Evolutionary conservation across 306 rosid species (phyloP).

Genomic region (Rubus parviflorus): DNA sequence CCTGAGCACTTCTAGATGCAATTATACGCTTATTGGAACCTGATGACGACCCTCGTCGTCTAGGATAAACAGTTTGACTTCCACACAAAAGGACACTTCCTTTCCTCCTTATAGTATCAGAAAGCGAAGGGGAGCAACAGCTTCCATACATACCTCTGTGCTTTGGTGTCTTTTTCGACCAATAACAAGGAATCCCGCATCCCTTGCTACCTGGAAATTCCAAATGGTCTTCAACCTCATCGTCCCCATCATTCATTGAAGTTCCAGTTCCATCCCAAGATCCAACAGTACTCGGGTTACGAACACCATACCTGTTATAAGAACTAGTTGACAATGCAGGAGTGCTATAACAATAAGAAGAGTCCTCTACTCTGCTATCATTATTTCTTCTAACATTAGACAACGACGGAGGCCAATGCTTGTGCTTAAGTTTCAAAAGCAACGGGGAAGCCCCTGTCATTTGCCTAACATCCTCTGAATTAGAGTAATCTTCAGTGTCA

Average conservation of each 20-base stretch:
- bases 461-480: conserved; percentile 62
- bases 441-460: conserved; percentile 64
- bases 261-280: conserved; percentile 91
- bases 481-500: conserved; percentile 62
- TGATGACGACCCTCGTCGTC: conserved; percentile 45
- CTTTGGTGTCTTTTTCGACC: conserved; percentile 83
- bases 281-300: conserved; percentile 78
- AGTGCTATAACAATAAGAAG: conserved; percentile 84
- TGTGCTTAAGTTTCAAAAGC: conserved; percentile 60
- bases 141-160: conserved; percentile 63
- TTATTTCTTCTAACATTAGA: conserved; percentile 44
- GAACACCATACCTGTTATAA: conserved; percentile 55
- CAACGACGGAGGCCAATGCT: conserved; percentile 62
- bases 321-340: conserved; percentile 96
- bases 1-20: conserved; percentile 64
- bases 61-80: conserved; percentile 56
- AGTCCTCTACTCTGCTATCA: conserved; percentile 59
- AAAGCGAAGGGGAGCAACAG: conserved; percentile 87
- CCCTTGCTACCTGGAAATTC: conserved; percentile 81
- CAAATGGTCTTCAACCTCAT: conserved; percentile 69
- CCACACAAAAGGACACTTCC: conserved; percentile 83
- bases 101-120: conserved; percentile 81
- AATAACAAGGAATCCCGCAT: conserved; percentile 95
- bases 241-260: conserved; percentile 72
- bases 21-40: conserved; percentile 55